Base-by-base conservation (phyloP, 331 rosid genomes). In the Quercus phellos region DNA sequence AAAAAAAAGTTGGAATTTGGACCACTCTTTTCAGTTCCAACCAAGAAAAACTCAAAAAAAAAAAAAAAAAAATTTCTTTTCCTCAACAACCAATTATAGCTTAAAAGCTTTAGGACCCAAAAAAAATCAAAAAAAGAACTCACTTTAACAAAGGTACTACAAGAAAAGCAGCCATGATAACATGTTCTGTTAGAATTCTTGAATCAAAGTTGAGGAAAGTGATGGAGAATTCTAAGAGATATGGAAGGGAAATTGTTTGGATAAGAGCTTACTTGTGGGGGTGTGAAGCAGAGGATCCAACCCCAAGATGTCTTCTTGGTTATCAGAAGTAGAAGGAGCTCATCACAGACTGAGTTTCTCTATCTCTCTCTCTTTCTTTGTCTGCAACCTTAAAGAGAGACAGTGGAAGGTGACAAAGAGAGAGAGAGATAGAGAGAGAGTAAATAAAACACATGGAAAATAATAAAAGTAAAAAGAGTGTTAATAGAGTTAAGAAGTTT, bases 361-460 rank as follows among this genome's bases (percentile, higher is more conserved):
- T 60, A 76, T 70, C 43, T 64, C 84, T 70, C 71, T 77, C 68
- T 59, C 73, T 60, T 29, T 77, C 59, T 70, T 67, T 70, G 68
- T 75, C 16, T 84, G 90, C 84, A 82, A 81, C 85, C 89, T 88
- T 80, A 84, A 66, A 80, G 82, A 87, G 87, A 82, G 90, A 91
- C 88, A 85, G 81, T 78, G 81, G 81, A 81, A 70, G 82, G 66
- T 72, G 80, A 84, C 73, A 68, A 74, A 60, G 76, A 72, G 67
- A 76, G 64, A 32, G 77, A 77, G 50, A 43, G 4, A 38, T 9
- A 43, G 51, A 46, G 51, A 46, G 53, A 46, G 51, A 11, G 53
- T 10, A 55, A 46, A 42, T 75, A 32, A 61, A 59, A 64, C 51
- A 72, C 55, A 14, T 34, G 3, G n/a, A 26, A 55, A 55, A 38